Conservation (phyloP, 2,329 filamentous ascomycete genomes). For the Xylariales sp. region DNA sequence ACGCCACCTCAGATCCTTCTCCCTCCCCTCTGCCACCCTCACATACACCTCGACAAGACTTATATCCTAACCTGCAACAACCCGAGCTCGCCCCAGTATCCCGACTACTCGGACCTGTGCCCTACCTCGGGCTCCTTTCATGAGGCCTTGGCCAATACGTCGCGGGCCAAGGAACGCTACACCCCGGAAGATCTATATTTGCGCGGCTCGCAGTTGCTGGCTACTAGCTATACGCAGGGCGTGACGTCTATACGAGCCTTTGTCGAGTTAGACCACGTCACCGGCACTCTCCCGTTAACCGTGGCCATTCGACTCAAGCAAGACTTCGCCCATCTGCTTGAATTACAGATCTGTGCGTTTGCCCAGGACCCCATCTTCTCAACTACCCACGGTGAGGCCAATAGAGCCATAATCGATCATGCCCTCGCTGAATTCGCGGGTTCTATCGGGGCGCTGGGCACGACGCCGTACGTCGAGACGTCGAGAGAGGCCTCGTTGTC, state of each 20-base stretch:
- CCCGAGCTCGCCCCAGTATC: conserved; percentile 50
- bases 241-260: conserved; percentile 78
- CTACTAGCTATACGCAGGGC: conserved; percentile 71
- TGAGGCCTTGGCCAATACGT: conserved; percentile 68
- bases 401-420: conserved; percentile 59
- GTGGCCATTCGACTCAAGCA: conserved; percentile 68
- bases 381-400: conserved; percentile 59
- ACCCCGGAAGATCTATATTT: conserved; percentile 70
- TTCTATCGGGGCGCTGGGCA: conserved; percentile 70
- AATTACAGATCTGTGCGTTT: conserved; percentile 76
- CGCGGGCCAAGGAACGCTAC: conserved; percentile 71
- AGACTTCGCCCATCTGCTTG: conserved; percentile 63
- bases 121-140: conserved; percentile 71
- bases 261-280: conserved; percentile 75
- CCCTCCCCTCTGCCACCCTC: conserved; percentile 72
- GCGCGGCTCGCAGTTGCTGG: conserved; percentile 72
- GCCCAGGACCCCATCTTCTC: conserved; percentile 77
- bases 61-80: conserved; percentile 63
- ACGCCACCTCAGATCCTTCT: conserved; percentile 48
- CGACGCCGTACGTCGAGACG: conserved; percentile 76
- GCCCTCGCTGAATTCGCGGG: conserved; percentile 46
- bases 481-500: conserved; percentile 57
- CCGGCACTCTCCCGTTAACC: conserved; percentile 57
- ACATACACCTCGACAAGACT: conserved; percentile 78
- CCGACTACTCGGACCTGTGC: conserved; percentile 69